phyloP scores from a whole-genome alignment of 2,329 filamentous ascomycete species.

The Tolypocladium inflatum region DNA sequence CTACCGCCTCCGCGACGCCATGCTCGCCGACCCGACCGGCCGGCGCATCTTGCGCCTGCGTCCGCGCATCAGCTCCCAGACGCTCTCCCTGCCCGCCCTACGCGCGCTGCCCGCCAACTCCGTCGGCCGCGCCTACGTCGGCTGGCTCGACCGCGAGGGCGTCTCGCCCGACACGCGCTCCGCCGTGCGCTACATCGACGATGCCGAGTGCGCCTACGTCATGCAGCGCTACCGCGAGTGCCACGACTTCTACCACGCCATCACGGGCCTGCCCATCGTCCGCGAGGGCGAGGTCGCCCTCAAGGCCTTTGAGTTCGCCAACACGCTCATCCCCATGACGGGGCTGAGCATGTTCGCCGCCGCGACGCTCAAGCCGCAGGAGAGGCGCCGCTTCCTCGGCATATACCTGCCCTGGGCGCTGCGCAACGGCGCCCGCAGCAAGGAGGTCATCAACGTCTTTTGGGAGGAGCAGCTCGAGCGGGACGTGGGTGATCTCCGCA shows the following conservation, averaged over 20 bases:
- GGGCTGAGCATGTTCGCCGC: constrained; percentile 78
- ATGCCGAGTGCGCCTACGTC: constrained; percentile 93
- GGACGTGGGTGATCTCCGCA: constrained; percentile 67
- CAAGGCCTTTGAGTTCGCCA: constrained; percentile 95
- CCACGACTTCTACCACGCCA: constrained; percentile 94
- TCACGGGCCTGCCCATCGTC: constrained; percentile 82
- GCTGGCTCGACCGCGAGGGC: constrained; percentile 89
- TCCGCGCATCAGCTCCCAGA: constrained; percentile 76
- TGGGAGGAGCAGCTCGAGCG: constrained; percentile 93
- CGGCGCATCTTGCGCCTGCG: constrained; percentile 85
- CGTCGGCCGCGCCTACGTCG: constrained; percentile 73
- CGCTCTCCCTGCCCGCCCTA: constrained; percentile 56
- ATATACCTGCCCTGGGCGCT: constrained; percentile 89
- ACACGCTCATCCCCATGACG: constrained; percentile 92
- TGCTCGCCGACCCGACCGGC: constrained; percentile 77
- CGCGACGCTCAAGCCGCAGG: constrained; percentile 73
- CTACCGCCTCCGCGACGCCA: constrained; percentile 78
- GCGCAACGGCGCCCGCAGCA: constrained; percentile 63
- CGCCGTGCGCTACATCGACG: constrained; percentile 80
- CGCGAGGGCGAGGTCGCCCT: constrained; percentile 96
- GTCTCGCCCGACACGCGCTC: constrained; percentile 86
- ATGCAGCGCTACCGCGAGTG: constrained; percentile 97
- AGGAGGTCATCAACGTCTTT: constrained; percentile 89
- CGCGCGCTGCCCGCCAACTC: constrained; percentile 62
- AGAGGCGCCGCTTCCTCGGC: constrained; percentile 63